Base-by-base conservation (phyloP, 1,139 yeast species). In the Candida gigantensis region DNA sequence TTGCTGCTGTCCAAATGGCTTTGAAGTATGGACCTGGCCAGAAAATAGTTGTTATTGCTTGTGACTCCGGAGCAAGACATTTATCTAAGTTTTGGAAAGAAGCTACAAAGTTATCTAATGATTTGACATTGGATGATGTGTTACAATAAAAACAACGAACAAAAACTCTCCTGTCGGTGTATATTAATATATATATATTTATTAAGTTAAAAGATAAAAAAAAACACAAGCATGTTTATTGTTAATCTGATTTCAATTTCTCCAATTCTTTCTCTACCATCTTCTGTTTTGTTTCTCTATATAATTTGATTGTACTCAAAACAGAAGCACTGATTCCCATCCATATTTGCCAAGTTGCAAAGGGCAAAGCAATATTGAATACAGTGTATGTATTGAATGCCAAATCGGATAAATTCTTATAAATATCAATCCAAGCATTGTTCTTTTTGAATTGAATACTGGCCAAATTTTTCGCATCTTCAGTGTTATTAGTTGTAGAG, bases 1-100 rank as follows among this genome's bases (percentile, higher is more conserved):
- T 87, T 1, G 97, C 96, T 1, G 95, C 96, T 0, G 77, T 81
- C 5, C 70, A 78, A 46, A 61, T 77, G 4, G 96, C 96, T 0
- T 50, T 58, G 28, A 64, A 72, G 42, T 60, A 65, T 30, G 71
- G 76, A 1, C 82, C 83, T 0, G 94, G 92, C 2, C 78, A 84
- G 36, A 75, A 68, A 16, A 79, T 92, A 16, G 95, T 92, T 5
- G 79, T 94, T n/a, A 74, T 92, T 32, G 87, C 96, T 2, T 92
- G 97, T 58, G 98, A 92, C 57, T 81, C 95, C 4, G 98, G 98
- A 0, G 68, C 84, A 6, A 72, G 97, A 46, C 97, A 92, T 59
- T 56, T 90, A 43, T 84, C 95, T 31, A 92, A 92, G 58, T 92
- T 92, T 56, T 92, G 97, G 97, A 85, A 82, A 49, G 62, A 70